Evolutionary conservation across 192 early-diverging fungal genomes (phyloP).

Genomic region (Entomortierella beljakovae): DNA sequence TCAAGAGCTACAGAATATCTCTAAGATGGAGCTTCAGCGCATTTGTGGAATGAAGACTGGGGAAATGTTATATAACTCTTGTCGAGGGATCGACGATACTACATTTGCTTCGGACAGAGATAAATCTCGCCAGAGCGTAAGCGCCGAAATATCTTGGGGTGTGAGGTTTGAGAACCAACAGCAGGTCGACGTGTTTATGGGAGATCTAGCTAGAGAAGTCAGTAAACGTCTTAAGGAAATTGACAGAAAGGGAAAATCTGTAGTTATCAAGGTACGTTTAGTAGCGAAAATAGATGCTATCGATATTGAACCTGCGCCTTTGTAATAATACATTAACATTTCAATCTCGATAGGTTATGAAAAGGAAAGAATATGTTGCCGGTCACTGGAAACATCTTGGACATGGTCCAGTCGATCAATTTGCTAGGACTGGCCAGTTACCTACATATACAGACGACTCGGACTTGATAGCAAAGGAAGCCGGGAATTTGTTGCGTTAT

Average conservation of each 20-base stretch:
- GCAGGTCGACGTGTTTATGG: constrained; percentile 79
- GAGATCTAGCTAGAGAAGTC: constrained; percentile 74
- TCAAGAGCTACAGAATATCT: constrained; percentile 56
- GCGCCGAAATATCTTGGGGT: constrained; percentile 91
- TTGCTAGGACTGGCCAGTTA: constrained; percentile 63
- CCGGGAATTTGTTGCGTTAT: constrained; percentile 45
- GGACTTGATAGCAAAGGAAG: constrained; percentile 52
- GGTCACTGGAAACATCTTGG: constrained; percentile 73
- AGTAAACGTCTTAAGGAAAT: constrained; percentile 68
- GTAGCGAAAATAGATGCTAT: too few relatives aligned
- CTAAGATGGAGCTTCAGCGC: constrained; percentile 61
- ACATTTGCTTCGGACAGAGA: constrained; percentile 68
- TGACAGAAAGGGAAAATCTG: constrained; percentile 63
- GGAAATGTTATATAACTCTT: constrained; percentile 71
- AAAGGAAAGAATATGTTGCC: constrained; percentile 59
- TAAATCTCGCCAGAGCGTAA: constrained; percentile 77
- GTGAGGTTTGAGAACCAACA: constrained; percentile 81
- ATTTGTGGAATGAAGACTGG: constrained; percentile 83
- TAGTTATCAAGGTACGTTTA: constrained; percentile 80
- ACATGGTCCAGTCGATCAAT: constrained; percentile 72
- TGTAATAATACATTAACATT: too few relatives aligned
- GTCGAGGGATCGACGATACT: constrained; percentile 81
- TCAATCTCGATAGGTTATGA: constrained; percentile 66
- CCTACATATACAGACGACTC: constrained; percentile 61
- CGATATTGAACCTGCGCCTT: too few relatives aligned